phyloP scores from a whole-genome alignment of 164 flowering plant genomes.

The Stephania cephalantha region DNA sequence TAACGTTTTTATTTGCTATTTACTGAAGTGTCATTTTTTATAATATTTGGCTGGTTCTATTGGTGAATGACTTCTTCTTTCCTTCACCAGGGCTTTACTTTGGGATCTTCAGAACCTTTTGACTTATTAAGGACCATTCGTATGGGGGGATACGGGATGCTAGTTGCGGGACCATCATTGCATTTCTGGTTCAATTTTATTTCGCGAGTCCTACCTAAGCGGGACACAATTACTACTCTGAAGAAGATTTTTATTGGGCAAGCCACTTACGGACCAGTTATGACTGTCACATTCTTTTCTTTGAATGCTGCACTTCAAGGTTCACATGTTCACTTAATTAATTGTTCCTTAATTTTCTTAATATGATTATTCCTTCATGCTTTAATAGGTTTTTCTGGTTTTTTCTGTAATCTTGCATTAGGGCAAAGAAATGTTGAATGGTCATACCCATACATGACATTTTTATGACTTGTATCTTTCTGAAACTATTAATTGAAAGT shows the following conservation, averaged over 20 bases:
- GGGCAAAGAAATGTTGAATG: background rate
- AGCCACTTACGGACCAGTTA: slow-evolving; percentile 58
- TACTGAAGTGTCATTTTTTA: no score
- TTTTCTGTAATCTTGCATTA: background rate
- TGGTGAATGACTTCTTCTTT: background rate
- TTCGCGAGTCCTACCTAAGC: slow-evolving; percentile 67
- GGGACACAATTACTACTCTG: slow-evolving; percentile 53
- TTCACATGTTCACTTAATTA: slow-evolving; percentile 8
- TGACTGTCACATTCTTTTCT: slow-evolving; percentile 74
- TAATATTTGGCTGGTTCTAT: background rate
- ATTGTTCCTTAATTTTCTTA: background rate
- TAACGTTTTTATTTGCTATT: background rate
- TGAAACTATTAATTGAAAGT: background rate
- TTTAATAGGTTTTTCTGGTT: no score
- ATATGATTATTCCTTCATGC: no score
- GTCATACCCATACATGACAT: background rate
- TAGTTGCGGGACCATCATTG: slow-evolving; percentile 75
- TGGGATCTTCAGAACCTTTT: slow-evolving; percentile 38
- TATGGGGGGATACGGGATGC: slow-evolving; percentile 80
- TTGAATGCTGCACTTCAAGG: slow-evolving; percentile 77
- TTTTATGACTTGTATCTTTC: background rate
- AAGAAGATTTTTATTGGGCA: slow-evolving; percentile 89
- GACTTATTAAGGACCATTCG: slow-evolving; percentile 66
- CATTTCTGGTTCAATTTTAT: slow-evolving; percentile 84
- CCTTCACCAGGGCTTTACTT: slow-evolving; percentile 42